Conservation (phyloP, 176 grass and related monocot genomes). For the Lolium multiflorum region DNA sequence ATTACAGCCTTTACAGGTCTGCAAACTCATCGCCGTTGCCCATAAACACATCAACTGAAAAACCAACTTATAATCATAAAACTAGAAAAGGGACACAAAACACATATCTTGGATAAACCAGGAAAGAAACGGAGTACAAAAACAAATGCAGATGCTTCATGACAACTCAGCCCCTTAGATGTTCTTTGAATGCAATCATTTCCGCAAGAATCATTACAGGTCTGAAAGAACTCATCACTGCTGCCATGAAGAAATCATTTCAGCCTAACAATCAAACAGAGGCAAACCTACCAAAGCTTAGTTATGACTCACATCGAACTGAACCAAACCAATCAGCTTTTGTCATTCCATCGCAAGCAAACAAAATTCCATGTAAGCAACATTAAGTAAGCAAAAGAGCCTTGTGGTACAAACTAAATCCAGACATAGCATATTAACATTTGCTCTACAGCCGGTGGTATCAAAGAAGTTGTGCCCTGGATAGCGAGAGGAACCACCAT, state of each 20-base stretch:
- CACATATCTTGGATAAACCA: not conserved
- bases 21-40: constrained; percentile 54
- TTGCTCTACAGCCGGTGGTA: not conserved
- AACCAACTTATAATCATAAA: not conserved
- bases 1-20: constrained; percentile 94
- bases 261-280: not conserved
- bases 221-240: constrained; percentile 71
- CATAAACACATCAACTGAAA: not conserved
- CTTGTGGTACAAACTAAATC: not conserved
- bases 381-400: not conserved
- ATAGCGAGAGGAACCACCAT: constrained; percentile 73
- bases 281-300: not conserved
- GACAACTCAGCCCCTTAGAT: constrained; percentile 42
- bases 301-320: not conserved
- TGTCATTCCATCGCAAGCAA: not conserved
- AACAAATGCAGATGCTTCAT: not conserved
- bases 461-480: constrained; percentile 48
- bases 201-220: constrained; percentile 91
- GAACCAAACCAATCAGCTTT: not conserved
- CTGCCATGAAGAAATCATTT: not conserved
- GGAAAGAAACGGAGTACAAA: not conserved
- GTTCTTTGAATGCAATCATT: constrained; percentile 79
- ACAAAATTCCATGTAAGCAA: not conserved
- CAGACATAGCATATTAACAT: not conserved
- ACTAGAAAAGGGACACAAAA: not conserved